Evolutionary conservation across 164 flowering plant species (phyloP).

Genomic region (Annona cherimola): DNA sequence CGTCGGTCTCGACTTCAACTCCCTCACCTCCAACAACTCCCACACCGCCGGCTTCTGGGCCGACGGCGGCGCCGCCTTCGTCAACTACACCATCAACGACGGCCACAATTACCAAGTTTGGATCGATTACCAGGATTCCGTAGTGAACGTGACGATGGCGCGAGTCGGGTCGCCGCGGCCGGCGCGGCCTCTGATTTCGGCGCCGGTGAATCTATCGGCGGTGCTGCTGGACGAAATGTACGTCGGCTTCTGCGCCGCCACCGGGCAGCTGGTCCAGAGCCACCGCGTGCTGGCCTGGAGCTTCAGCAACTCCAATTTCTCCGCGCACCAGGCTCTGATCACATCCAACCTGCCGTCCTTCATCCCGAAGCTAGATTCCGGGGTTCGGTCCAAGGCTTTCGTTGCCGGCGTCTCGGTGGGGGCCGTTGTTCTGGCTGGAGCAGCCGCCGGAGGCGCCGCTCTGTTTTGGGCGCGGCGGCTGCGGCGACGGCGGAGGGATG

Average conservation of each 20-base stretch:
- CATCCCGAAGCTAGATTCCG: conserved; percentile 16
- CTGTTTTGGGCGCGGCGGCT: conserved; percentile 8
- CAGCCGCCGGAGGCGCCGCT: background rate
- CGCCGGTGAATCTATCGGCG: conserved; percentile 20
- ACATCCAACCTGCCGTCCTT: conserved; percentile 35
- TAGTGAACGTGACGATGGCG: conserved; percentile 35
- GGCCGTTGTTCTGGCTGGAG: conserved; percentile 1
- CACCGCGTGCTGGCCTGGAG: conserved; percentile 42
- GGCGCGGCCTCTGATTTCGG: conserved; percentile 20
- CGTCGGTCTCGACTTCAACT: conserved; percentile 33
- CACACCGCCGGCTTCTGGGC: conserved; percentile 27
- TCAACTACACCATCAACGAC: conserved; percentile 19
- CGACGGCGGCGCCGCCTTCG: conserved; percentile 8
- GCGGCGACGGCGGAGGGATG: conserved; percentile 2
- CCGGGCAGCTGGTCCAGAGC: conserved; percentile 27
- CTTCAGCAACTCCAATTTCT: conserved; percentile 37
- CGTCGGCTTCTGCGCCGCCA: conserved; percentile 41
- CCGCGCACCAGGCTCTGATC: conserved; percentile 29
- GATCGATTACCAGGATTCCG: conserved; percentile 27
- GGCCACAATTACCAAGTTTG: conserved; percentile 43
- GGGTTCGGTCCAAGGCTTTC: conserved; percentile 17
- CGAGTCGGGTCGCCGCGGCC: conserved; percentile 31
- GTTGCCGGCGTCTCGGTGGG: conserved; percentile 23
- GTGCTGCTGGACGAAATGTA: conserved; percentile 36
- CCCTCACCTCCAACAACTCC: conserved; percentile 23